Evolutionary conservation across 345 rosid genomes (phyloP).

Genomic region (Populus deltoides): DNA sequence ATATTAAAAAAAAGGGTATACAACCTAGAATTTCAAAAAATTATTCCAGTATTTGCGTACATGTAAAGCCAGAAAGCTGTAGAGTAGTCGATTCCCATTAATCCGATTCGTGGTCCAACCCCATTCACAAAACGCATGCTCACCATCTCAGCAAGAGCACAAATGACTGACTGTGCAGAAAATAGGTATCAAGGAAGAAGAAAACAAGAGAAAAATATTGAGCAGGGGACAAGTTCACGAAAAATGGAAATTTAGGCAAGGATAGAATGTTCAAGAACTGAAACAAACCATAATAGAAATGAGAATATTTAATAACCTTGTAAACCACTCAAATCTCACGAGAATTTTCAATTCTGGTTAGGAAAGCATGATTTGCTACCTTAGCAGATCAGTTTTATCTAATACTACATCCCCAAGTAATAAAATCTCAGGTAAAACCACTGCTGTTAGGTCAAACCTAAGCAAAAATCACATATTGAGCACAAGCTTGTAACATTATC

Average conservation of each 20-base stretch:
- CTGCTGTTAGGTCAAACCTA: neutral
- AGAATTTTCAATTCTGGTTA: neutral
- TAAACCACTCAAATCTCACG: neutral
- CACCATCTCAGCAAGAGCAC: conserved; percentile 81
- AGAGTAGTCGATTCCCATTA: conserved; percentile 79
- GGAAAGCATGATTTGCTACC: neutral
- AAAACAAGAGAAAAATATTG: neutral
- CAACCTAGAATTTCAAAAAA: neutral
- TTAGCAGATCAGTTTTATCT: neutral
- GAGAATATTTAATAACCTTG: neutral
- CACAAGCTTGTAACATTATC: neutral
- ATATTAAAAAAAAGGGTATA: neutral
- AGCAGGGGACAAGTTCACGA: neutral
- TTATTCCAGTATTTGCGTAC: conserved; percentile 38
- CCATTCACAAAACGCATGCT: conserved; percentile 80
- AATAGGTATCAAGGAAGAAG: conserved; percentile 2
- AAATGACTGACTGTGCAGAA: conserved; percentile 55
- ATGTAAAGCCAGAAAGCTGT: conserved; percentile 78
- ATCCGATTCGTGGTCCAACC: conserved; percentile 47
- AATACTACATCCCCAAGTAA: neutral
- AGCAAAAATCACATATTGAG: neutral
- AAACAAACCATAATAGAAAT: neutral
- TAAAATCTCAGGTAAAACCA: neutral
- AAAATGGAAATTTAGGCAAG: neutral
- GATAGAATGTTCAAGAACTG: neutral